Percentiles rank a stretch among this genome's conserved stretches.
These are phyloP conservation scores for Metschnikowia noctiluminum DNA, from an alignment of 805 yeast genomes.

Conservation along the genomic window DNA sequence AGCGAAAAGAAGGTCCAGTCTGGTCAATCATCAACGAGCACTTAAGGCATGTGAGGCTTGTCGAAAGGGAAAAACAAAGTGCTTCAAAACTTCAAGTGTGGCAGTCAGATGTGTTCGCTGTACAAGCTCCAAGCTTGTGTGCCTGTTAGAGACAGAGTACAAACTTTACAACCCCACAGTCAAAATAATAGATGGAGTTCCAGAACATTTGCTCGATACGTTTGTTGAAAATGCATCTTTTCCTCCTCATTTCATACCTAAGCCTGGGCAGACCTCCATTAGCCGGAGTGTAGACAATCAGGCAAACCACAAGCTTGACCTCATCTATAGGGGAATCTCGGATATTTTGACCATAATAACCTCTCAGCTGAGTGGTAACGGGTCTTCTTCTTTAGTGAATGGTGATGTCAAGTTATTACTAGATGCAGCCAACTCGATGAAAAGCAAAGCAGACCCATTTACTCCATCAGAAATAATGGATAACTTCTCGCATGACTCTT, in stretches of 20 bases:
- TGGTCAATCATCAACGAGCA: constrained; percentile 31
- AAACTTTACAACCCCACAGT: constrained; percentile 14
- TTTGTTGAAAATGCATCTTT: constrained; percentile 6
- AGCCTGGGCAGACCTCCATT: constrained; percentile 1
- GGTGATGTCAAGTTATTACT: constrained; percentile 25
- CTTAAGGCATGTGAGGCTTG: constrained; percentile 54
- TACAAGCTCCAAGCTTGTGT: constrained; percentile 45
- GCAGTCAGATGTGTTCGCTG: constrained; percentile 56
- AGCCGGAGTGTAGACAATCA: neutral
- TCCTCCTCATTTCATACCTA: constrained; percentile 9
- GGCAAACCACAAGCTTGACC: constrained; percentile 22
- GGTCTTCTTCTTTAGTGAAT: constrained; percentile 12
- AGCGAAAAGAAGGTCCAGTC: constrained; percentile 1
- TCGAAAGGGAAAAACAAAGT: constrained; percentile 57
- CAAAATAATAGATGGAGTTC: constrained; percentile 15
- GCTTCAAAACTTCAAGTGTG: constrained; percentile 51
- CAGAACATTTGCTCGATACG: constrained; percentile 14
- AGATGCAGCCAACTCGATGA: constrained; percentile 28
- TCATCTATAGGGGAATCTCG: constrained; percentile 32
- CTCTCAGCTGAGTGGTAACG: neutral
- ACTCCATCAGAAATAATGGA: constrained; percentile 2
- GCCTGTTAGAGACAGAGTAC: constrained; percentile 44
- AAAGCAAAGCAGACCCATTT: constrained; percentile 5
- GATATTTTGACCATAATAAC: constrained; percentile 31
- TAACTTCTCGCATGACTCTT: constrained; percentile 1